Base-by-base conservation (phyloP, 257 asterid genomes). In the Mitragyna speciosa region DNA sequence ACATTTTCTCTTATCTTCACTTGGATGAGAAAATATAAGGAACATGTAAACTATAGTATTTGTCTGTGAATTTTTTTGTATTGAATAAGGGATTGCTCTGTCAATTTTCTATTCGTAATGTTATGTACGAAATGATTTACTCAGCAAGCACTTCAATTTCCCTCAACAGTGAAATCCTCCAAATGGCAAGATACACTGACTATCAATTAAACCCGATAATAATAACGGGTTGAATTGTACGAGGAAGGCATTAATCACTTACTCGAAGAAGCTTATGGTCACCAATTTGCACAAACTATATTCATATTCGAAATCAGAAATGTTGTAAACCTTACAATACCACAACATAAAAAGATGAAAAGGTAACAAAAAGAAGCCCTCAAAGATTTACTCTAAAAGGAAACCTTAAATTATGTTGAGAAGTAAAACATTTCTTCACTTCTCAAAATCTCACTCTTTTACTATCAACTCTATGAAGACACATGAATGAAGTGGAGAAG, bases 261-360 rank as follows among this genome's bases (percentile, higher is more conserved):
- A 17, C 19, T 70, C 45, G 70, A 70, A 78, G 58, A 58, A 36
- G 68, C 22, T 22, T 45, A 1, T 64, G 72, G 49, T 28, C 73
- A 68, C 65, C 67, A 68, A 39, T 79, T 80, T 73, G 86, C 73
- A 82, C 89, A 87, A 86, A 78, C 74, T 86, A 70, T 77, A 75
- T 82, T 84, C 85, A 87, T 85, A 75, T 79, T 39, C 81, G 77
- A 85, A 76, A 84, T 30, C 70, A 79, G 76, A 84, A 82, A 84
- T 82, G 91, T 80, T 88, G 96, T 83, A 80, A 81, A 88, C 87
- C 71, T 86, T 88, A 89, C 96, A 89, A 86, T 87, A 90, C 87
- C 87, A 89, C 82, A 84, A 70, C 87, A 86, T 87, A 72, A 73
- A 79, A 67, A 12, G 58, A 19, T 4, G 43, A 51, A 73, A 77